Base-by-base conservation (phyloP, 768 basidiomycete species). In the Phlebiopsis flavidoalba region DNA sequence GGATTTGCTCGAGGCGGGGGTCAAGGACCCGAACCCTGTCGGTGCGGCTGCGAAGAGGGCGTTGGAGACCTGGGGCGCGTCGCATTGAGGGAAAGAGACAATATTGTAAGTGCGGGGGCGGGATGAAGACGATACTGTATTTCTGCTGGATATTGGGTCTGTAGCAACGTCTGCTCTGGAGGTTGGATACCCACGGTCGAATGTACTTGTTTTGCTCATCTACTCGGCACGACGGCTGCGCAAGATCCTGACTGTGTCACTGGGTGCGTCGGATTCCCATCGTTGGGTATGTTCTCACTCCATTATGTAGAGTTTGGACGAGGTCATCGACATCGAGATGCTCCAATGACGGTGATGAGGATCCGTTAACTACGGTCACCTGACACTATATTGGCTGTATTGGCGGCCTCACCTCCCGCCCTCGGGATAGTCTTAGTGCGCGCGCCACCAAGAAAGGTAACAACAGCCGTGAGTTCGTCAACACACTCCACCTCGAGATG, bases 1-100 rank as follows among this genome's bases (percentile, higher is more conserved):
- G 52, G 78, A 82, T 10, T 78, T 81, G 21, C 67, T 91, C 36
- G 79, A 79, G 61, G 66, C 84, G n/a, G 73, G 74, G 2, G 78
- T 79, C 58, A 63, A 62, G 40, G 63, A 65, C 26, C 51, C 58
- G 57, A 67, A 49, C 54, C 69, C 61, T 69, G 71, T 76, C 49
- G 71, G 71, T 22, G 64, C 69, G 22, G 74, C 79, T 45, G 80
- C 79, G 55, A 76, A 72, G 68, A 75, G 67, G 64, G 74, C 75
- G 31, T 66, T 80, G 64, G 79, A 80, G 60, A 60, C 73, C 58
- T 80, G 79, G 79, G 68, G 51, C 40, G 40, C 40, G 40, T 43
- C 40, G 40, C 6, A 21, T 21, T 55, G 37, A 45, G 35, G 33
- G 5, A 17, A 36, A 37, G 54, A 22, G n/a, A 40, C 19, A 43